Percentiles rank a stretch among this genome's conserved stretches.
These are phyloP conservation scores for Hippophae gyantsensis DNA, from an alignment of 306 rosid genomes.

Conservation along the genomic window DNA sequence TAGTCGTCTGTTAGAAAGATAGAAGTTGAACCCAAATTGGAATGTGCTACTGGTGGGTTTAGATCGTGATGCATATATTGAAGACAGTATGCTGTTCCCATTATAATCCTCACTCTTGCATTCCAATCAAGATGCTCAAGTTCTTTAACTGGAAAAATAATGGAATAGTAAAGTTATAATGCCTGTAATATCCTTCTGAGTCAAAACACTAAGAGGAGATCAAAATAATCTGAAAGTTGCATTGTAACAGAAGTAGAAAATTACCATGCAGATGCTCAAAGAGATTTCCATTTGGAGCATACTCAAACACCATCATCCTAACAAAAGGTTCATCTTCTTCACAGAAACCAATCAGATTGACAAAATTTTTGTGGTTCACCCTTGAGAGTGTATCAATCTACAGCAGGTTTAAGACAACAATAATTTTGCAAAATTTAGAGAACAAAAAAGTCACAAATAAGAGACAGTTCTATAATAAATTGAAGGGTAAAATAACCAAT, in stretches of 20 bases:
- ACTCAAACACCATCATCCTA: conserved; percentile 90
- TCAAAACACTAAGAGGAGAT: conserved; percentile 9
- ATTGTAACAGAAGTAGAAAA: conserved; percentile 7
- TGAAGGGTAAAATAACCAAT: conserved; percentile 8
- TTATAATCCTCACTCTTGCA: conserved; percentile 65
- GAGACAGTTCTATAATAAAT: neutral
- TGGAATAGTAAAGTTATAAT: neutral
- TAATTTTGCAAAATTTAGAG: neutral
- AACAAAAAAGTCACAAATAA: neutral
- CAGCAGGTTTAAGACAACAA: conserved; percentile 16
- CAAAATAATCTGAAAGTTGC: neutral
- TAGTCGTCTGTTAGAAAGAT: conserved; percentile 74
- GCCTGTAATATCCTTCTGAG: conserved; percentile 5
- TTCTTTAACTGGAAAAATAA: conserved; percentile 50
- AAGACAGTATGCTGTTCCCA: conserved; percentile 87
- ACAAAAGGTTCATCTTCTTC: conserved; percentile 85
- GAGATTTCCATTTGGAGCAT: conserved; percentile 80
- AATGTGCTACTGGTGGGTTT: conserved; percentile 63
- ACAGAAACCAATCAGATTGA: conserved; percentile 83
- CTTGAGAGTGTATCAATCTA: conserved; percentile 77
- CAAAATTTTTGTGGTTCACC: conserved; percentile 82
- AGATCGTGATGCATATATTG: conserved; percentile 88
- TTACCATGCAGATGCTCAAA: conserved; percentile 82
- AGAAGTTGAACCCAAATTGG: conserved; percentile 33
- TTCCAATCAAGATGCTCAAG: conserved; percentile 75